Percentiles rank a stretch among this genome's conserved stretches.
Evolutionary conservation across 306 rosid genomes (phyloP).

Genomic region (Prunus fruticosa): DNA sequence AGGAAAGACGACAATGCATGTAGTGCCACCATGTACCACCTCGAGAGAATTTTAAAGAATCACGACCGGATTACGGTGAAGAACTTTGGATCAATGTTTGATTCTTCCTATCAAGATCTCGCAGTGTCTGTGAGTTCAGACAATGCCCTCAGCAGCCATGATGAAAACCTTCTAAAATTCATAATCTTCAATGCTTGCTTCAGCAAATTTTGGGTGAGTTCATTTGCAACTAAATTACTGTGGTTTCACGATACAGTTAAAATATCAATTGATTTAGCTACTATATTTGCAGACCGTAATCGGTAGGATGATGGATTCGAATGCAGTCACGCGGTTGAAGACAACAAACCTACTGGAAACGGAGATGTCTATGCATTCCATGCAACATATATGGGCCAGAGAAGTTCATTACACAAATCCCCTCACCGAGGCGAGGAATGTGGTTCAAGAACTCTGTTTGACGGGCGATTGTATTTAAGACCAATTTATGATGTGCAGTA

Average conservation of each 20-base stretch:
- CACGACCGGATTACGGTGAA: conserved; percentile 53
- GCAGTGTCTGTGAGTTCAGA: conserved; percentile 49
- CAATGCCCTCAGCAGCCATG: conserved; percentile 47
- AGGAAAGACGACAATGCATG: conserved; percentile 11
- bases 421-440: conserved; percentile 53
- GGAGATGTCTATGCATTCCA: conserved; percentile 29
- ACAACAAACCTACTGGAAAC: conserved; percentile 39
- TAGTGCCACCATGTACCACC: conserved; percentile 30
- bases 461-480: conserved; percentile 21
- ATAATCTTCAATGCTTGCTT: conserved; percentile 59
- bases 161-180: conserved; percentile 60
- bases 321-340: conserved; percentile 42
- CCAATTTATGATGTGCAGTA: neutral
- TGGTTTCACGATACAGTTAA: no score
- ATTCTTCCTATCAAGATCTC: conserved; percentile 59
- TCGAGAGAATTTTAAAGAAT: conserved; percentile 57
- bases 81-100: conserved; percentile 56
- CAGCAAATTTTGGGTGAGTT: conserved; percentile 70
- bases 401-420: conserved; percentile 43
- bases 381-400: conserved; percentile 57
- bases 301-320: conserved; percentile 51
- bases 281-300: conserved; percentile 55
- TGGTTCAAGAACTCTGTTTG: conserved; percentile 40
- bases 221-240: neutral
- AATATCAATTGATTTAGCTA: neutral